Conservation (phyloP, 768 basidiomycete genomes). For the Mycena latifolia region DNA sequence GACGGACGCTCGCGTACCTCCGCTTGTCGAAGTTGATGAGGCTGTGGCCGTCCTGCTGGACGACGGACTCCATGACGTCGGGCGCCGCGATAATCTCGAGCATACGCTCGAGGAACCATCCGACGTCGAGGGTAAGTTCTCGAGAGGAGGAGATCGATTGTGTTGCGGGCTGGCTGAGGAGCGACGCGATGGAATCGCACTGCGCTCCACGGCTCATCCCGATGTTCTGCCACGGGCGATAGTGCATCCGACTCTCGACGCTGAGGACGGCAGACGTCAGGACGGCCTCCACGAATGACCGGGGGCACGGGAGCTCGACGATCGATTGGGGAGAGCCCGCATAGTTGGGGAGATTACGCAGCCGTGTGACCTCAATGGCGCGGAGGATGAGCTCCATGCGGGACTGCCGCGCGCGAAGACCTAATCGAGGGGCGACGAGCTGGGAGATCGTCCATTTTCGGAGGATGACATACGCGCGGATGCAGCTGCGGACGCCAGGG, state of each 20-base stretch:
- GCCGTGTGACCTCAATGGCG: conserved; percentile 80
- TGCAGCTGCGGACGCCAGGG: conserved; percentile 79
- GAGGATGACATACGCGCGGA: conserved; percentile 80
- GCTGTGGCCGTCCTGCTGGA: conserved; percentile 63
- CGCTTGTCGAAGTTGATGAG: conserved; percentile 89
- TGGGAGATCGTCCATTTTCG: conserved; percentile 85
- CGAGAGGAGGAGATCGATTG: conserved; percentile 60
- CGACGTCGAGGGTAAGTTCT: conserved; percentile 78
- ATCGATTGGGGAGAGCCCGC: conserved; percentile 49
- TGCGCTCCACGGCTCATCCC: conserved; percentile 70
- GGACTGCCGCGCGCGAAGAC: conserved; percentile 71
- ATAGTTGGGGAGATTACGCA: conserved; percentile 62
- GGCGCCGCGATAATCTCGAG: conserved; percentile 83
- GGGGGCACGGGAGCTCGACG: conserved; percentile 72
- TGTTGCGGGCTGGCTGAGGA: conserved; percentile 65
- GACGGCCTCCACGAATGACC: conserved; percentile 86
- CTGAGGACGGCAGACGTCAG: conserved; percentile 82
- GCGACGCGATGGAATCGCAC: conserved; percentile 70
- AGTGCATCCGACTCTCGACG: conserved; percentile 82
- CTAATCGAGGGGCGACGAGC: conserved; percentile 73
- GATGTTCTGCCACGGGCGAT: conserved; percentile 83
- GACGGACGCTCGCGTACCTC: conserved; percentile 58
- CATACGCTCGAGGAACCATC: conserved; percentile 87
- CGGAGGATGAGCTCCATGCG: conserved; percentile 81
- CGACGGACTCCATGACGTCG: conserved; percentile 68